Evolutionary conservation across 2,329 filamentous ascomycete species (phyloP).

Genomic region (Penicillium sclerotigenum): DNA sequence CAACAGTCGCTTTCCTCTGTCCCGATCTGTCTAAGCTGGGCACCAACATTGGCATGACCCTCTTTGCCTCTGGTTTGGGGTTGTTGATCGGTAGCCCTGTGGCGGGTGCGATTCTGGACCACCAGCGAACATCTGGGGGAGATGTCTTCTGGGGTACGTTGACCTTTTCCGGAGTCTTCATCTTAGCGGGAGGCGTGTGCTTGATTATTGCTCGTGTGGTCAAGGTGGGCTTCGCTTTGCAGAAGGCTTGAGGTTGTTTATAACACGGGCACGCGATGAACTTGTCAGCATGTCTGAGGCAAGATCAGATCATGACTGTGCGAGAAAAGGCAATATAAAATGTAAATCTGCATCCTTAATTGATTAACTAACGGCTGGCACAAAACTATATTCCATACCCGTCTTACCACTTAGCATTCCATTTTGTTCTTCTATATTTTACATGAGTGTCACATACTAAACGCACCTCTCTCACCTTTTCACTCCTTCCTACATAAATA

Average conservation of each 20-base stretch:
- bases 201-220: not conserved
- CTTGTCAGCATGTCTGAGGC: not conserved
- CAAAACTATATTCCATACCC: not conserved
- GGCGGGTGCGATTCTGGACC: not conserved
- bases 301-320: not conserved
- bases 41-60: not conserved
- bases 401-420: too few relatives aligned
- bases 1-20: not conserved
- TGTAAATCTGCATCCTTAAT: not conserved
- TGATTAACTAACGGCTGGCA: not conserved
- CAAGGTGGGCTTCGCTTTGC: not conserved
- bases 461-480: too few relatives aligned
- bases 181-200: not conserved
- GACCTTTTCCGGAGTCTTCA: not conserved
- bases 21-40: not conserved
- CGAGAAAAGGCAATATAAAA: not conserved
- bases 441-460: too few relatives aligned
- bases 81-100: not conserved
- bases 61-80: not conserved
- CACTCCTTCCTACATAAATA: too few relatives aligned
- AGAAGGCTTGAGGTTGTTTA: not conserved
- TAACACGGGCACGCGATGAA: not conserved
- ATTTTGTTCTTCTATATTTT: too few relatives aligned
- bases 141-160: not conserved
- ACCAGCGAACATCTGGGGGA: not conserved